Percentiles rank a stretch among this genome's conserved stretches.
These are phyloP conservation scores for Plasmodium relictum DNA, from an alignment of 169 alveolate genomes.

Conservation along the genomic window DNA sequence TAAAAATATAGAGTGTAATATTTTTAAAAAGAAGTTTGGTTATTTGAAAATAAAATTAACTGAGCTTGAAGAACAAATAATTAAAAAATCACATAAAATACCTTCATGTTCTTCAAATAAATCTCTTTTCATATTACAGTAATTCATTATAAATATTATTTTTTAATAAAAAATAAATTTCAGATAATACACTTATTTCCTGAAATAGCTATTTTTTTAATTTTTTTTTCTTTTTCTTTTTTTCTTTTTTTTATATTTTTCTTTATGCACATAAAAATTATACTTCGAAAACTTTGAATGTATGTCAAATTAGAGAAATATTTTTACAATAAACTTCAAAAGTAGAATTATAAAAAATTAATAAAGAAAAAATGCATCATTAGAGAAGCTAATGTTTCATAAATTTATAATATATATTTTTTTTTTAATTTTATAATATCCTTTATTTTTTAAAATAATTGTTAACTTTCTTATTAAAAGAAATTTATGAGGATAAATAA, in stretches of 20 bases:
- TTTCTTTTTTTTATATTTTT: conserved; percentile 13
- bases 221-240: conserved; percentile 10
- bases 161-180: conserved; percentile 2
- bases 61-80: background rate
- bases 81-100: background rate
- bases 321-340: background rate
- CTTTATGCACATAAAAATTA: background rate
- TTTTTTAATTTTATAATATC: too few species aligned
- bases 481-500: too few species aligned
- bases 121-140: conserved; percentile 23
- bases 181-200: background rate
- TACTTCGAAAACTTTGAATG: too few species aligned
- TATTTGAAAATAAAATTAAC: background rate
- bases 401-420: too few species aligned
- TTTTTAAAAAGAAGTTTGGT: background rate
- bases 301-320: background rate
- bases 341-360: background rate
- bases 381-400: too few species aligned
- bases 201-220: background rate
- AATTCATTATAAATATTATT: conserved; percentile 38
- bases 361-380: background rate
- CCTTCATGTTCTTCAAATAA: conserved; percentile 70
- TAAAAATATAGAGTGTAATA: background rate
- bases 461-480: too few species aligned
- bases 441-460: too few species aligned